These are phyloP conservation scores for Podospora pseudopauciseta DNA, from an alignment of 495 filamentous ascomycete genomes.

Conservation along the genomic window DNA sequence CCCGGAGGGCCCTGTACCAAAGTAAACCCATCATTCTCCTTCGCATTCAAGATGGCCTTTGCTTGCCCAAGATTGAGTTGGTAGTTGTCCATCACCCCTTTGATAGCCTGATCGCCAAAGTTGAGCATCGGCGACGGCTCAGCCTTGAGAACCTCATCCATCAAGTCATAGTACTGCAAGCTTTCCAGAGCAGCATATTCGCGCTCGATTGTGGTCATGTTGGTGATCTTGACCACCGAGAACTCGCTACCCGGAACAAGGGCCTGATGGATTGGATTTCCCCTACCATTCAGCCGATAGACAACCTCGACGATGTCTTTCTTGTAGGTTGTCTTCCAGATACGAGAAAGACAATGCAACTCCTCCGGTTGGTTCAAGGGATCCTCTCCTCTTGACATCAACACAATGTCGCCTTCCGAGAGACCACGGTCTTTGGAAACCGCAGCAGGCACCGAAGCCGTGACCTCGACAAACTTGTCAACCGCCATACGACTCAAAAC, in stretches of 20 bases:
- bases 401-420: constrained; percentile 80
- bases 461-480: constrained; percentile 89
- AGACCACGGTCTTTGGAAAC: constrained; percentile 68
- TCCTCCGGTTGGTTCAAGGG: constrained; percentile 59
- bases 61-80: constrained; percentile 84
- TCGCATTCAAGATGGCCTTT: constrained; percentile 85
- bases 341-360: constrained; percentile 80
- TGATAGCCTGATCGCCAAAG: constrained; percentile 68
- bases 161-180: constrained; percentile 91
- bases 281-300: constrained; percentile 69
- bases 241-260: constrained; percentile 62
- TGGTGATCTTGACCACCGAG: constrained; percentile 73
- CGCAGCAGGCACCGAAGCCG: constrained; percentile 65
- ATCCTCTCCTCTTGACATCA: constrained; percentile 69
- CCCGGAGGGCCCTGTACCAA: constrained; percentile 94
- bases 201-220: constrained; percentile 86
- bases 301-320: constrained; percentile 73
- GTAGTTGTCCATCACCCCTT: constrained; percentile 67
- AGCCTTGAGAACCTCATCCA: constrained; percentile 81
- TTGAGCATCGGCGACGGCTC: constrained; percentile 82
- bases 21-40: constrained; percentile 93
- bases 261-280: constrained; percentile 39
- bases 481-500: constrained; percentile 81
- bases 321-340: constrained; percentile 74
- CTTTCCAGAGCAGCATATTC: constrained; percentile 90